Percentiles rank a stretch among this genome's conserved stretches.
Evolutionary conservation across 495 filamentous ascomycete genomes (phyloP).

Genomic region (Tetracladium setigerum): DNA sequence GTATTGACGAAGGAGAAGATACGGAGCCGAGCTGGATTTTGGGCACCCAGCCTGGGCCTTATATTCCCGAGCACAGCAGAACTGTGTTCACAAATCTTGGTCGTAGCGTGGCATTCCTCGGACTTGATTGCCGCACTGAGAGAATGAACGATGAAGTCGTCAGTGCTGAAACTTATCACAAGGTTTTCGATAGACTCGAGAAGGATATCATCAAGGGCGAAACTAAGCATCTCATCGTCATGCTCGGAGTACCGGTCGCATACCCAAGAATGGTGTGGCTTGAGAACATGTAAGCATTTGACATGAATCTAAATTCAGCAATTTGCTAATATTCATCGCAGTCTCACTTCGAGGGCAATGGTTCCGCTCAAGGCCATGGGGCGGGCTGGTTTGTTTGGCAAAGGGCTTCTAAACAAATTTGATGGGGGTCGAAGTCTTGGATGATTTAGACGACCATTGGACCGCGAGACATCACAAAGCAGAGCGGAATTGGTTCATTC

Average conservation of each 20-base stretch:
- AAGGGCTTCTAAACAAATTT: constrained; percentile 72
- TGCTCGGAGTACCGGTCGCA: constrained; percentile 81
- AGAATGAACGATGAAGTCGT: constrained; percentile 73
- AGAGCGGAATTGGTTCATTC: constrained; percentile 79
- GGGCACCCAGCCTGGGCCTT: constrained; percentile 73
- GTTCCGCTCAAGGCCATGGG: constrained; percentile 83
- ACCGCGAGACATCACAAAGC: constrained; percentile 88
- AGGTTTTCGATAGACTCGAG: constrained; percentile 77
- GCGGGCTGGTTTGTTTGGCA: constrained; percentile 71
- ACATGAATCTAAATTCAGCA: constrained; percentile 2
- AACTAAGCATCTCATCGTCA: constrained; percentile 80
- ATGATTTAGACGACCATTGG: constrained; percentile 94
- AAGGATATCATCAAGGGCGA: constrained; percentile 75
- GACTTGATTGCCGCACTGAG: constrained; percentile 87
- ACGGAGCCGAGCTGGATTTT: constrained; percentile 90
- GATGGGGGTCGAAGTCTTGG: constrained; percentile 92
- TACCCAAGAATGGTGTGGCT: constrained; percentile 81
- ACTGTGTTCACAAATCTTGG: constrained; percentile 83
- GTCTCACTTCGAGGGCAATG: constrained; percentile 76
- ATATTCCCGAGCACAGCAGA: constrained; percentile 78
- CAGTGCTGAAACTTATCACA: constrained; percentile 70
- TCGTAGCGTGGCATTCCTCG: constrained; percentile 69
- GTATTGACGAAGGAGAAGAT: constrained; percentile 65
- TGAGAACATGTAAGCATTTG: constrained; percentile 52
- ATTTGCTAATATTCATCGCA: constrained; percentile 25